Conservation (phyloP, 2,329 filamentous ascomycete species). For the Hysterium pulicare region DNA sequence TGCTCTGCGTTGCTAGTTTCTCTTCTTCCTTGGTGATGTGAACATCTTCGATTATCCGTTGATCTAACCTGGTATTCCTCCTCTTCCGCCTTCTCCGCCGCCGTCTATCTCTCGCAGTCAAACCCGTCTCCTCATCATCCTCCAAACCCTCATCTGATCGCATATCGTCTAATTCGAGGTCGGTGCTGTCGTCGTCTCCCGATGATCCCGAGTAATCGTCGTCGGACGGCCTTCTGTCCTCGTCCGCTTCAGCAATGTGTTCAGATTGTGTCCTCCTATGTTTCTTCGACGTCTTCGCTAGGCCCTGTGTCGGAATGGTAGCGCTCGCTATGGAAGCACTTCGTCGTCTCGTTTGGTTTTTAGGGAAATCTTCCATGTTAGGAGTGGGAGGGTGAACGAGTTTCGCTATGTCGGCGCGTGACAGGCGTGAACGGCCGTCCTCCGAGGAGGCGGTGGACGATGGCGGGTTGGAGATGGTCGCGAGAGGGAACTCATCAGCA, state of each 20-base stretch:
- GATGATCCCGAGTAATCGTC: conserved; percentile 28
- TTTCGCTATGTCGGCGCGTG: conserved; percentile 21
- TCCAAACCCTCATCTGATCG: conserved; percentile 68
- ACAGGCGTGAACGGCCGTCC: conserved; percentile 11
- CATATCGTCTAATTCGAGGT: conserved; percentile 57
- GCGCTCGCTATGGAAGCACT: conserved; percentile 33
- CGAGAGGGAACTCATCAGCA: conserved; percentile 36
- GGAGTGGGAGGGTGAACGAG: conserved; percentile 31
- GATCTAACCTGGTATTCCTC: conserved; percentile 69
- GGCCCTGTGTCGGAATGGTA: conserved; percentile 9
- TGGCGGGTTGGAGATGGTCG: conserved; percentile 32
- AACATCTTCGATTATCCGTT: conserved; percentile 55
- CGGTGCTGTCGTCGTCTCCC: conserved; percentile 40
- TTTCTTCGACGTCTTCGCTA: conserved; percentile 19
- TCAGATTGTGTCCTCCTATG: conserved; percentile 26
- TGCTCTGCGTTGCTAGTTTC: conserved; percentile 70
- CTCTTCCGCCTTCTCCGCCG: conserved; percentile 64
- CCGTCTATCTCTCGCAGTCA: conserved; percentile 70
- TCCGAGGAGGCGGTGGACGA: conserved; percentile 25
- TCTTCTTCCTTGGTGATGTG: conserved; percentile 67
- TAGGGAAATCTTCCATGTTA: conserved; percentile 27
- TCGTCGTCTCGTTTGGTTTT: conserved; percentile 26
- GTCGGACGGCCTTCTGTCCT: conserved; percentile 24
- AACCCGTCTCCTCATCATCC: conserved; percentile 85
- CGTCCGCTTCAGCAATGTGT: conserved; percentile 34